phyloP scores from a whole-genome alignment of 1,284 basidiomycete species.

The Coniferiporia sulphurascens region DNA sequence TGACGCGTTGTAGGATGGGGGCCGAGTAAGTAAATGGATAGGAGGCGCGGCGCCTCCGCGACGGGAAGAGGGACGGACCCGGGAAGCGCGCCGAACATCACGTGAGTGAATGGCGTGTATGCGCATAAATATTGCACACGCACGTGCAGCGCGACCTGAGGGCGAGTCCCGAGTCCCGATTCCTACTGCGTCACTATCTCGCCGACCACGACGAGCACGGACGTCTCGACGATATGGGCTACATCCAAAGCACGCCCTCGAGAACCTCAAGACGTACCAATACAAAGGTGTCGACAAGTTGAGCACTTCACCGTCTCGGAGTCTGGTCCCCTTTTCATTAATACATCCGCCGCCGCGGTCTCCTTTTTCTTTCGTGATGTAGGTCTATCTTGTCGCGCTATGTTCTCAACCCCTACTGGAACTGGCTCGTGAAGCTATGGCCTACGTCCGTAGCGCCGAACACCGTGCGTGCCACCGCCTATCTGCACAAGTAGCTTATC shows the following conservation, averaged over 20 bases:
- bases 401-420: slow-evolving; percentile 92
- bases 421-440: slow-evolving; percentile 89
- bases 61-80: no score
- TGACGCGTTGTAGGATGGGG: background rate
- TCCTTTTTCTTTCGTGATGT: background rate
- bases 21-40: no score
- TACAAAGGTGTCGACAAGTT: slow-evolving; percentile 24
- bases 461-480: slow-evolving; percentile 50
- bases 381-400: slow-evolving; percentile 77
- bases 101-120: background rate
- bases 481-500: background rate
- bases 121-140: background rate
- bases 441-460: slow-evolving; percentile 89
- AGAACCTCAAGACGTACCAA: slow-evolving; percentile 19
- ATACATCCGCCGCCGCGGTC: background rate
- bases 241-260: slow-evolving; percentile 20
- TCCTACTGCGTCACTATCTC: background rate
- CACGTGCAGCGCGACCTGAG: background rate
- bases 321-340: no score
- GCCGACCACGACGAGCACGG: background rate
- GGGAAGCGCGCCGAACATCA: background rate
- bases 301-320: background rate
- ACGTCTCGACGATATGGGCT: slow-evolving; percentile 15
- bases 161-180: no score
- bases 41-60: no score